Percentiles rank a stretch among this genome's conserved stretches.
Conservation (phyloP, 371 early-diverging fungal genomes). For the Nosema muscidifuracis region DNA sequence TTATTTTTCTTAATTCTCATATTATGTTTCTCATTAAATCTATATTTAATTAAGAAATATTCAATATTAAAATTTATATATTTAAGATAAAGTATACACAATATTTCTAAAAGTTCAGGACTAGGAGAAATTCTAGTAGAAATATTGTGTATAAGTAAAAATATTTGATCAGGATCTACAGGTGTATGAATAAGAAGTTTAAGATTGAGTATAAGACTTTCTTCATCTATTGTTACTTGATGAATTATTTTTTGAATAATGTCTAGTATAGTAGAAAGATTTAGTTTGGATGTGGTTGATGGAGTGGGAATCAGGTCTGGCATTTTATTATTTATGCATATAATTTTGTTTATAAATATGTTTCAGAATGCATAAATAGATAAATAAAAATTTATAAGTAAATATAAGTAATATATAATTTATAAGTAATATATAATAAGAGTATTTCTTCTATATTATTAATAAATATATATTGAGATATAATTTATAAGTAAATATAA, state of each 20-base stretch:
- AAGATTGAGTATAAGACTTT: conserved; percentile 3
- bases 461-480: no score
- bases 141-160: not conserved
- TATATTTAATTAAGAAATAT: not conserved
- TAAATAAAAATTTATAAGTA: no score
- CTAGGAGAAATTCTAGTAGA: not conserved
- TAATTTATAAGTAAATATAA: no score
- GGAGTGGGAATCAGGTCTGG: no score
- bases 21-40: not conserved
- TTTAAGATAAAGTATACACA: not conserved
- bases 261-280: no score
- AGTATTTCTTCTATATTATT: no score
- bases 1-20: not conserved
- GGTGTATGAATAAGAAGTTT: not conserved
- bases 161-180: conserved; percentile 1
- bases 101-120: not conserved
- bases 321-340: no score
- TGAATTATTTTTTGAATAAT: not conserved
- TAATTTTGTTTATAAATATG: no score
- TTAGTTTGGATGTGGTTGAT: no score
- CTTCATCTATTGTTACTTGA: not conserved
- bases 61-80: not conserved
- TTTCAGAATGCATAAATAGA: no score
- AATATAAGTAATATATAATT: no score
- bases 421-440: no score